Conservation (phyloP, 352 stramenopile species). For the Globisporangium spinosum region DNA sequence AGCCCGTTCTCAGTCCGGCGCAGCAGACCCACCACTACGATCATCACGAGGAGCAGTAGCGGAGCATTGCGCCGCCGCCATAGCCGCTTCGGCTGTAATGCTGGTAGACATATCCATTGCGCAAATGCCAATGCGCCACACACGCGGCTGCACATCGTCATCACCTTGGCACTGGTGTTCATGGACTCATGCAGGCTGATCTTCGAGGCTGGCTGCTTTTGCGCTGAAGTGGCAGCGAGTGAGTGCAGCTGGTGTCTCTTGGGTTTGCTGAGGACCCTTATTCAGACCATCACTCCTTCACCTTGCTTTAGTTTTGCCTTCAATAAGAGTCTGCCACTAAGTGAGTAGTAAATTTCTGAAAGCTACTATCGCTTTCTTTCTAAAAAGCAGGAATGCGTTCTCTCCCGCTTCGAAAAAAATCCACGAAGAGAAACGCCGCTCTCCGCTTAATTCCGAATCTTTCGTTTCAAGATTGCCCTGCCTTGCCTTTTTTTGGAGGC, state of each 20-base stretch:
- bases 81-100: background rate
- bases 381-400: background rate
- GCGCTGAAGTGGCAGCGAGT: background rate
- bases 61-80: background rate
- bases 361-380: background rate
- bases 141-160: background rate
- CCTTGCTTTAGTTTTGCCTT: background rate
- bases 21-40: background rate
- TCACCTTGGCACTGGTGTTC: background rate
- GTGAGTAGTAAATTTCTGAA: no score
- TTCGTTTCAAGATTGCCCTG: conserved; percentile 17
- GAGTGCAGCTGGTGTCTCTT: background rate
- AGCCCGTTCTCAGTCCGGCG: background rate
- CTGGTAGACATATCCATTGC: background rate
- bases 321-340: no score
- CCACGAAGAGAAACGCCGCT: conserved; percentile 8
- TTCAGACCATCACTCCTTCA: background rate
- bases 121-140: background rate
- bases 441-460: conserved; percentile 15
- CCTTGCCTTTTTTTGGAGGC: background rate
- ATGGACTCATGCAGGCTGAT: background rate
- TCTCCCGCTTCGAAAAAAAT: conserved; percentile 9
- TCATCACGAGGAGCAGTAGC: background rate
- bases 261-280: background rate
- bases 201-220: background rate